These are phyloP conservation scores for Globisporangium cystogenes DNA, from an alignment of 352 stramenopile species.

Conservation along the genomic window DNA sequence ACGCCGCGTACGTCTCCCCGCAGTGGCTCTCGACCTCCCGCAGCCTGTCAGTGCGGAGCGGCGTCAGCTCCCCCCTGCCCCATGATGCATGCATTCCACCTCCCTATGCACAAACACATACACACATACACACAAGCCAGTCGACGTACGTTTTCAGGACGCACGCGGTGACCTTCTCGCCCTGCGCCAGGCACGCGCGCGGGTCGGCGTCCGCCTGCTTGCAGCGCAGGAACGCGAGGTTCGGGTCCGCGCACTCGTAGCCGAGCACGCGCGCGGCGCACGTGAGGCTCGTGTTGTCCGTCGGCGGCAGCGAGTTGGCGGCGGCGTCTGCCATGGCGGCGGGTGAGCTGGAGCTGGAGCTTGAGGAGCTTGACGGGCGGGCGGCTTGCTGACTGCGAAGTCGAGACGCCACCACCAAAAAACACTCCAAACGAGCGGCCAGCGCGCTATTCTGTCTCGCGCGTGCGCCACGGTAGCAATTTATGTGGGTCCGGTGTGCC, in stretches of 20 bases:
- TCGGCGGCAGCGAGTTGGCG: constrained; percentile 52
- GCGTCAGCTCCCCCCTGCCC: too few species aligned
- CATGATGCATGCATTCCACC: background rate
- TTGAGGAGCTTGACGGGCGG: constrained; percentile 5
- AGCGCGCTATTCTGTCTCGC: background rate
- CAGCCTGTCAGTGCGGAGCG: constrained; percentile 32
- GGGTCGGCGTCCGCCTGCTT: constrained; percentile 83
- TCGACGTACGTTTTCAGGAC: constrained; percentile 81
- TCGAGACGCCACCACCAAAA: constrained; percentile 13
- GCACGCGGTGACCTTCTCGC: constrained; percentile 84
- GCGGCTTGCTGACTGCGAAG: constrained; percentile 1
- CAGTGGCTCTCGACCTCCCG: constrained; percentile 76
- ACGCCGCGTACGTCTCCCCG: constrained; percentile 81
- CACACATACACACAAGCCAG: background rate
- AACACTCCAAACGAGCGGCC: constrained; percentile 8
- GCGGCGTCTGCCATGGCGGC: constrained; percentile 48
- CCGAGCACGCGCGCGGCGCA: constrained; percentile 78
- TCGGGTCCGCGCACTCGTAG: constrained; percentile 77
- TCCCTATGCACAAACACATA: background rate
- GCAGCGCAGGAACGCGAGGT: constrained; percentile 84
- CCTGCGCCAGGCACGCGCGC: constrained; percentile 71
- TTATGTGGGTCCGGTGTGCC: too few species aligned
- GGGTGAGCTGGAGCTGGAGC: background rate
- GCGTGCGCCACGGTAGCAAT: background rate
- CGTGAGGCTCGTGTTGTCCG: constrained; percentile 87